Base-by-base conservation (phyloP, 2,329 filamentous ascomycete genomes). In the Rhynchosporium secalis region DNA sequence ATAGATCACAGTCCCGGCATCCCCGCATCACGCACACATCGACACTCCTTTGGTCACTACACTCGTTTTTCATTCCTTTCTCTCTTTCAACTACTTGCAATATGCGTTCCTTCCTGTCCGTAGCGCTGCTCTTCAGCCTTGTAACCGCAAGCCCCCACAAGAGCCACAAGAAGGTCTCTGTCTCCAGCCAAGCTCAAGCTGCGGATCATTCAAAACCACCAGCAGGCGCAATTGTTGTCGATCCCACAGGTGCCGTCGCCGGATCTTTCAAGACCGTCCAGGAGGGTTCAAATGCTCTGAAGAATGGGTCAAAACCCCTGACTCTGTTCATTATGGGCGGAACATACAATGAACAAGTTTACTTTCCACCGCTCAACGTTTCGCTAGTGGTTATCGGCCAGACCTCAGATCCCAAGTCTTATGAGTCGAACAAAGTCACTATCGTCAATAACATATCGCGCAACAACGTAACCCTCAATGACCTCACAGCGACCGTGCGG, bases 321-420 rank as follows among this genome's bases (percentile, higher is more conserved):
- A 78, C 75, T 64, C 81, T 85, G 72, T 85, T 84, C 75, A 82
- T 85, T 70, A 72, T 81, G 65, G 74, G 79, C 26, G 83, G 83
- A 4, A 83, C 78, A 47, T 86, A 86, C 75, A 74, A 74, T 9
- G 83, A 86, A 71, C 83, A 86, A 72, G 81, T 86, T 56, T 81
- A 79, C 69, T 77, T 86, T 55, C 75, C 78, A 26, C 69, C 72
- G 3, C 75, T 81, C 56, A 76, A 75, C 28, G 79, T 78, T 3
- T 74, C 77, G n/a, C 73, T 85, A 47, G 81, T 79, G 4, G 79
- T 86, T 62, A 83, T 84, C 66, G 83, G 83, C 29, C 80, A 80
- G 66, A 84, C 83, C 1, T 67, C 70, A n/a, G 75, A 79, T 55
- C 76, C 77, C 12, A 72, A 75, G 33, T 75, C 74, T 15, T 85